Evolutionary conservation across 1,284 basidiomycete species (phyloP).

Genomic region (Rhizoctonia solani): DNA sequence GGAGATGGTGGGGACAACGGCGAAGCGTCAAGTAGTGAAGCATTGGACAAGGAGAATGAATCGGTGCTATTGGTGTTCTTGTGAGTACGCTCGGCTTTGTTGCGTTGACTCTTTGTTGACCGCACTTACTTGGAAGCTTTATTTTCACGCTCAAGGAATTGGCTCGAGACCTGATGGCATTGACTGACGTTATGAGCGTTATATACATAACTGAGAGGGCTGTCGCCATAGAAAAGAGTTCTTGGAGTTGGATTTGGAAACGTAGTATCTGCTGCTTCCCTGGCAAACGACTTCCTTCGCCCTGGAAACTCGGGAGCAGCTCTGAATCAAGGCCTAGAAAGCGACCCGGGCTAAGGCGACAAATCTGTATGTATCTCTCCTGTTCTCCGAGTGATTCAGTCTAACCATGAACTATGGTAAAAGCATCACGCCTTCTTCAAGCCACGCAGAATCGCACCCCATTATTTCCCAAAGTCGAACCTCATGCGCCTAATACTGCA

Average conservation of each 20-base stretch:
- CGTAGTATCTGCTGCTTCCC: constrained; percentile 17
- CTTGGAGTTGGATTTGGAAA: constrained; percentile 13
- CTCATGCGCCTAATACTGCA: constrained; percentile 82
- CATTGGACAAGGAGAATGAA: constrained; percentile 43
- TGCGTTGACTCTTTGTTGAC: constrained; percentile 12
- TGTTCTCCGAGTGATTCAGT: background rate
- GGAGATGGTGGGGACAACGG: constrained; percentile 49
- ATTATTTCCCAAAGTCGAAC: constrained; percentile 78
- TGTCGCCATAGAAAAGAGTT: constrained; percentile 40
- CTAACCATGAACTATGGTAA: background rate
- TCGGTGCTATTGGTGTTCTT: constrained; percentile 86
- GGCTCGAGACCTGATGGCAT: constrained; percentile 74
- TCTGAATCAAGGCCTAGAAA: background rate
- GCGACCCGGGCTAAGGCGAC: constrained; percentile 20
- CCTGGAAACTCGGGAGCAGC: background rate
- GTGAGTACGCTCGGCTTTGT: constrained; percentile 54
- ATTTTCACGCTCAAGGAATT: constrained; percentile 95
- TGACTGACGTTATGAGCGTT: constrained; percentile 79
- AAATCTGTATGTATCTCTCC: constrained; percentile 50
- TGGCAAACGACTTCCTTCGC: background rate
- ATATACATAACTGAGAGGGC: constrained; percentile 67
- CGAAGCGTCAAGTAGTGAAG: constrained; percentile 18
- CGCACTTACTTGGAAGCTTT: constrained; percentile 60
- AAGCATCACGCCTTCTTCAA: background rate
- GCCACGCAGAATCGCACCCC: constrained; percentile 17